Evolutionary conservation across 116 monocot species (phyloP).

Genomic region (Cymodocea nodosa): DNA sequence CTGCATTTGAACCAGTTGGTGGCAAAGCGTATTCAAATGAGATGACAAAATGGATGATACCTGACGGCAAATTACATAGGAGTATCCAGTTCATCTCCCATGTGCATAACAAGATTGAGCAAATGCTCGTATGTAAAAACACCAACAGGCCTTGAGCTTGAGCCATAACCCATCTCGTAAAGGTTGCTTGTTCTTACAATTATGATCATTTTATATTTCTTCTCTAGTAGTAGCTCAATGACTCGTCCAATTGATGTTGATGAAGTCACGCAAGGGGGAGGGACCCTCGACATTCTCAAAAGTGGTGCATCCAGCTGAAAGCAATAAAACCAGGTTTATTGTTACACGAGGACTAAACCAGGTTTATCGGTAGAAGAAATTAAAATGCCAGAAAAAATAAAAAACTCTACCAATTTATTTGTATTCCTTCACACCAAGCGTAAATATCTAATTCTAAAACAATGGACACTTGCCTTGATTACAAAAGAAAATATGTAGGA

Average conservation of each 20-base stretch:
- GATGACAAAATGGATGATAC: not conserved
- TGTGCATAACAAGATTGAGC: slow-evolving; percentile 13
- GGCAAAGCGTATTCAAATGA: not conserved
- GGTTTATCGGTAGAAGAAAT: too few relatives aligned
- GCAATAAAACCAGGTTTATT: not conserved
- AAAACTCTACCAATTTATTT: too few relatives aligned
- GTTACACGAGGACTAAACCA: too few relatives aligned
- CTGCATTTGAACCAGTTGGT: not conserved
- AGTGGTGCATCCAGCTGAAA: slow-evolving; percentile 57
- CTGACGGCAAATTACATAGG: not conserved
- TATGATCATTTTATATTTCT: slow-evolving; percentile 48
- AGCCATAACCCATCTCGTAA: slow-evolving; percentile 36
- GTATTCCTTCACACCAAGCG: too few relatives aligned
- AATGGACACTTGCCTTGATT: too few relatives aligned
- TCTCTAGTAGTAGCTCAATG: slow-evolving; percentile 56
- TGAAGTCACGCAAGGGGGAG: slow-evolving; percentile 47
- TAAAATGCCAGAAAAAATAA: too few relatives aligned
- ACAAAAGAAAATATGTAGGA: too few relatives aligned
- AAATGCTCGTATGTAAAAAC: slow-evolving; percentile 36
- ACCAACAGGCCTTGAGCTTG: slow-evolving; percentile 51
- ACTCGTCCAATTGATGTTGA: slow-evolving; percentile 46
- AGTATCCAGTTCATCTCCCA: slow-evolving; percentile 1
- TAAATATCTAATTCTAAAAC: too few relatives aligned
- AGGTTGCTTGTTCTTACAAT: slow-evolving; percentile 31
- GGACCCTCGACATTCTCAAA: slow-evolving; percentile 31